Evolutionary conservation across 306 rosid genomes (phyloP).

Genomic region (Cucurbita ficifolia): DNA sequence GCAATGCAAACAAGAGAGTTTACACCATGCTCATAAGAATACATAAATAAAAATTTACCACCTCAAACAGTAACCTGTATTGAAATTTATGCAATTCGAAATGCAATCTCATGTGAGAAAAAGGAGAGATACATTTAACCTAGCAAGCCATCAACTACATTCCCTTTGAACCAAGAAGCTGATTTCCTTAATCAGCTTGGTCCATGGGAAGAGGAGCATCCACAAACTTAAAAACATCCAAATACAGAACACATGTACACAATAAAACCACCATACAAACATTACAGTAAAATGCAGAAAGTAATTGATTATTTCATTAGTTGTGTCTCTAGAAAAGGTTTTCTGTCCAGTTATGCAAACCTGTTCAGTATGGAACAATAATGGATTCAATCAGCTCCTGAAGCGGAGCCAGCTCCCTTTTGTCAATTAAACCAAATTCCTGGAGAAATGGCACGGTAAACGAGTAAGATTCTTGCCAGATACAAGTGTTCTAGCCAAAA

Average conservation of each 20-base stretch:
- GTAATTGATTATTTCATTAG: conserved; percentile 5
- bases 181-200: not conserved
- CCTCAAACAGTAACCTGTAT: not conserved
- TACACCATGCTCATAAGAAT: not conserved
- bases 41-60: not conserved
- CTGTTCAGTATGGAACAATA: conserved; percentile 52
- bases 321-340: not conserved
- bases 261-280: not conserved
- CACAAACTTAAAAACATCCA: conserved; percentile 1
- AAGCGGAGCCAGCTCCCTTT: conserved; percentile 97
- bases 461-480: not conserved
- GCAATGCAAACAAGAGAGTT: not conserved
- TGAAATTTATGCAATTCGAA: not conserved
- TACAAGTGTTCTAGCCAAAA: not conserved
- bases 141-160: conserved; percentile 4
- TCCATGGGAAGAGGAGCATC: not conserved
- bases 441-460: conserved; percentile 20
- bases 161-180: conserved; percentile 6
- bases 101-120: not conserved
- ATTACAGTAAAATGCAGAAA: not conserved
- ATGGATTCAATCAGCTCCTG: conserved; percentile 98
- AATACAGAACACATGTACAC: not conserved
- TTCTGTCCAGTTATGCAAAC: not conserved
- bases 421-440: conserved; percentile 96
- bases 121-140: not conserved